Percentiles rank a stretch among this genome's conserved stretches.
Evolutionary conservation across 2,329 filamentous ascomycete species (phyloP).

Genomic region (Calonectria hawksworthii): DNA sequence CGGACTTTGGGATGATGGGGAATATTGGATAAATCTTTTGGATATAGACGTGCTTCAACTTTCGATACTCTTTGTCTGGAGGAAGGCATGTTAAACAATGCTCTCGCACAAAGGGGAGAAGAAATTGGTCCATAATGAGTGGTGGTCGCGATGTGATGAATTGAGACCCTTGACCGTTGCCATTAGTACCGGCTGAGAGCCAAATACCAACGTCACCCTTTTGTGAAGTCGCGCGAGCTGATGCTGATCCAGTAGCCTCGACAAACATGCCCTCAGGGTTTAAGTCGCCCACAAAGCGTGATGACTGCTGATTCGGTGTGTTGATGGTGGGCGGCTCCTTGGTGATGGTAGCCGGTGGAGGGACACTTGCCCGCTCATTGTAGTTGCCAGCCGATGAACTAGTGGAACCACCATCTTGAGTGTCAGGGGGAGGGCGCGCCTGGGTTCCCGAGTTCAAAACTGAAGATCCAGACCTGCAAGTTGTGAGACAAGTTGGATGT

Average conservation of each 20-base stretch:
- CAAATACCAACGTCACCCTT: conserved; percentile 70
- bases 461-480: conserved; percentile 31
- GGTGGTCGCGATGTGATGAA: conserved; percentile 56
- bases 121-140: conserved; percentile 55
- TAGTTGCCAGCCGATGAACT: conserved; percentile 29
- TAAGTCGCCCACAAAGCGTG: conserved; percentile 70
- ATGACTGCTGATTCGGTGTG: conserved; percentile 46
- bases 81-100: conserved; percentile 65
- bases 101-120: conserved; percentile 59
- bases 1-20: conserved; percentile 61
- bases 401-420: conserved; percentile 21
- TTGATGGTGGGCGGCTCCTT: conserved; percentile 36
- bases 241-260: conserved; percentile 61
- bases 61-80: conserved; percentile 60
- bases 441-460: conserved; percentile 16
- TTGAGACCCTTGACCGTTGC: conserved; percentile 49
- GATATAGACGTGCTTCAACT: conserved; percentile 61
- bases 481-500: conserved; percentile 14
- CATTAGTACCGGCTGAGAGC: conserved; percentile 55
- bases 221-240: conserved; percentile 54
- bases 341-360: conserved; percentile 20
- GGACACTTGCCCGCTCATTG: conserved; percentile 23
- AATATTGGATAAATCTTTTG: conserved; percentile 69
- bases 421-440: conserved; percentile 22
- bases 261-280: conserved; percentile 73